Conservation (phyloP, 805 yeast genomes). For the Cyberlindnera subsufficiens region DNA sequence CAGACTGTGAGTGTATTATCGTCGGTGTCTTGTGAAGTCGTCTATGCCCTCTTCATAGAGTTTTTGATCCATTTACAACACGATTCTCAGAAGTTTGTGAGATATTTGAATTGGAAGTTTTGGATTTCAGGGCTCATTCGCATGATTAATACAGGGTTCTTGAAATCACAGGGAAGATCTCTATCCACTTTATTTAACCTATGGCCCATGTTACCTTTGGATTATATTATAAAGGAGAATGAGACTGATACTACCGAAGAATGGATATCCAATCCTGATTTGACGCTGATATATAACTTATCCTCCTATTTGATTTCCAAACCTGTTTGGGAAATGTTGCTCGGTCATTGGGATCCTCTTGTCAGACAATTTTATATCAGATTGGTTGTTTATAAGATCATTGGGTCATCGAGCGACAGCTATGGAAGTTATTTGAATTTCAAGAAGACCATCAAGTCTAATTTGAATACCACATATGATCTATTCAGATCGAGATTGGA, state of each 20-base stretch:
- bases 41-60: constrained; percentile 32
- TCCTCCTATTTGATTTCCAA: constrained; percentile 49
- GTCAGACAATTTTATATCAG: constrained; percentile 65
- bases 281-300: constrained; percentile 42
- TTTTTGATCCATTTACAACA: constrained; percentile 15
- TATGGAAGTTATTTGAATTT: constrained; percentile 11
- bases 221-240: constrained; percentile 2
- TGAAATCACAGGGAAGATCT: constrained; percentile 56
- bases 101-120: constrained; percentile 60
- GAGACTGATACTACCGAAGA: not conserved
- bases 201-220: constrained; percentile 63
- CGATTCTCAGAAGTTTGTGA: constrained; percentile 7
- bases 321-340: constrained; percentile 46
- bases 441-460: constrained; percentile 7
- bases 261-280: constrained; percentile 37
- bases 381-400: constrained; percentile 61
- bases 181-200: constrained; percentile 63
- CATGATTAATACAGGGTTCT: constrained; percentile 58
- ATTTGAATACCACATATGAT: constrained; percentile 5
- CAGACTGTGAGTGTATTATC: constrained; percentile 26
- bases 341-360: constrained; percentile 78
- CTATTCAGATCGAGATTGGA: constrained; percentile 2
- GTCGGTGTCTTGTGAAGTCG: constrained; percentile 33
- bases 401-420: constrained; percentile 9
- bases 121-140: constrained; percentile 60